These are phyloP conservation scores for Aspergillus egyptiacus DNA, from an alignment of 495 filamentous ascomycete genomes.

Conservation along the genomic window DNA sequence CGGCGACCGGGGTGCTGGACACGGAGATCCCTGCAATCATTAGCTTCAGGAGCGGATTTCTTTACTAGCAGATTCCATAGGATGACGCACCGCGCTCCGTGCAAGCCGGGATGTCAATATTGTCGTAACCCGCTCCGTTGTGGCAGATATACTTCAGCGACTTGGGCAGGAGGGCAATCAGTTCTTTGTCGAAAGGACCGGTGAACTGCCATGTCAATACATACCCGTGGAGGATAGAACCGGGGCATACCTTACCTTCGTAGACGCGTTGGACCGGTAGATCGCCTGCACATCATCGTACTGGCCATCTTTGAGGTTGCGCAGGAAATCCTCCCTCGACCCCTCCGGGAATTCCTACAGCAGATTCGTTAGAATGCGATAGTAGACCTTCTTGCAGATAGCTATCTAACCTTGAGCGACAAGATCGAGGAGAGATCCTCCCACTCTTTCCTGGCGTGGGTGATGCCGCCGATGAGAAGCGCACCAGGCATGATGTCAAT, in stretches of 20 bases:
- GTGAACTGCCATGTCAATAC: conserved; percentile 39
- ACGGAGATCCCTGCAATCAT: conserved; percentile 49
- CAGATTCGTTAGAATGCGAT: background rate
- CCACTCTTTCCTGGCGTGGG: conserved; percentile 52
- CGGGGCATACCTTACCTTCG: conserved; percentile 33
- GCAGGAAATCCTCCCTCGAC: conserved; percentile 47
- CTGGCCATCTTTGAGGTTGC: conserved; percentile 46
- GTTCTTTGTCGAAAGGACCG: conserved; percentile 53
- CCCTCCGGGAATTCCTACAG: conserved; percentile 50
- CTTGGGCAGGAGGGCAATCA: conserved; percentile 54
- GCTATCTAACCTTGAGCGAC: conserved; percentile 49
- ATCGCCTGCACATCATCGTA: conserved; percentile 54
- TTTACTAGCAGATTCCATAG: background rate
- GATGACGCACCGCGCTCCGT: conserved; percentile 41
- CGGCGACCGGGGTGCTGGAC: conserved; percentile 61
- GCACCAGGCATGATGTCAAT: conserved; percentile 32
- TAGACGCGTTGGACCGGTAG: conserved; percentile 56
- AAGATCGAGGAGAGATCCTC: conserved; percentile 46
- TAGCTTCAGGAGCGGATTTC: background rate
- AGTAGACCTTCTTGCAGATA: too few species aligned
- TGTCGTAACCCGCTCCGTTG: conserved; percentile 83
- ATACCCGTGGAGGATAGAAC: too few species aligned
- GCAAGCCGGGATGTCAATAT: conserved; percentile 68
- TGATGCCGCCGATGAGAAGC: conserved; percentile 52
- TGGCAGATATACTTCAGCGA: conserved; percentile 75